A percentile compares a stretch with the other conserved stretches of the same genome.
phyloP scores from a whole-genome alignment of 1,139 yeast species.

The Lodderomyces margitis region DNA sequence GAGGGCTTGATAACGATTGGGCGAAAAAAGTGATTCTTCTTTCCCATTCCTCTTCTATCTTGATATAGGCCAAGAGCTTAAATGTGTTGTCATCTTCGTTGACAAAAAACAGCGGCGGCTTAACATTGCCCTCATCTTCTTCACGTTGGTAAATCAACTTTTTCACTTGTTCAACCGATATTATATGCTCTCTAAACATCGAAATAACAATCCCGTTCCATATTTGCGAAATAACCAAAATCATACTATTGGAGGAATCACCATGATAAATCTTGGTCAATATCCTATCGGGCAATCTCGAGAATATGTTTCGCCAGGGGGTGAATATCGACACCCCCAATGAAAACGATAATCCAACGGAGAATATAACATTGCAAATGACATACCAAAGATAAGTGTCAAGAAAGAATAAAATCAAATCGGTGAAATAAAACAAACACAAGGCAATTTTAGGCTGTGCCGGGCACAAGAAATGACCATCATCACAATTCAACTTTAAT shows the following conservation, averaged over 20 bases:
- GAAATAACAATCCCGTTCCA: conserved; percentile 81
- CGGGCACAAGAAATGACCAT: conserved; percentile 53
- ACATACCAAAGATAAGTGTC: conserved; percentile 91
- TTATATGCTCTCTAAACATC: conserved; percentile 72
- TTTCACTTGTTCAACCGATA: conserved; percentile 71
- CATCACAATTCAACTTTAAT: conserved; percentile 59
- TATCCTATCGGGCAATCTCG: conserved; percentile 72
- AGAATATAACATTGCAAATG: conserved; percentile 72
- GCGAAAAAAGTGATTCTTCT: conserved; percentile 85
- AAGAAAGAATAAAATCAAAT: conserved; percentile 70
- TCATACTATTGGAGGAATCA: conserved; percentile 39
- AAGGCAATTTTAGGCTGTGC: conserved; percentile 61
- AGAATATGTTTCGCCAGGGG: conserved; percentile 82
- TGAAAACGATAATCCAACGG: conserved; percentile 66
- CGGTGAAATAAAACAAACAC: conserved; percentile 57
- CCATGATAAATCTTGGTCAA: conserved; percentile 57
- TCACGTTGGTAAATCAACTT: conserved; percentile 50
- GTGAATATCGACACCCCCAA: conserved; percentile 79
- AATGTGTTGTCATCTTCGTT: conserved; percentile 64
- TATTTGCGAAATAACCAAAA: conserved; percentile 54
- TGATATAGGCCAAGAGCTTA: conserved; percentile 42
- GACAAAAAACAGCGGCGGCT: conserved; percentile 67
- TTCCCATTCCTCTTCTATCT: conserved; percentile 67
- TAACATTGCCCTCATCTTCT: conserved; percentile 36
- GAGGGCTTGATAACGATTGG: conserved; percentile 75